Evolutionary conservation across 352 stramenopile species (phyloP), one percentile per base, ranked within the genome.

Genomic region (Globisporangium cystogenes): DNA sequence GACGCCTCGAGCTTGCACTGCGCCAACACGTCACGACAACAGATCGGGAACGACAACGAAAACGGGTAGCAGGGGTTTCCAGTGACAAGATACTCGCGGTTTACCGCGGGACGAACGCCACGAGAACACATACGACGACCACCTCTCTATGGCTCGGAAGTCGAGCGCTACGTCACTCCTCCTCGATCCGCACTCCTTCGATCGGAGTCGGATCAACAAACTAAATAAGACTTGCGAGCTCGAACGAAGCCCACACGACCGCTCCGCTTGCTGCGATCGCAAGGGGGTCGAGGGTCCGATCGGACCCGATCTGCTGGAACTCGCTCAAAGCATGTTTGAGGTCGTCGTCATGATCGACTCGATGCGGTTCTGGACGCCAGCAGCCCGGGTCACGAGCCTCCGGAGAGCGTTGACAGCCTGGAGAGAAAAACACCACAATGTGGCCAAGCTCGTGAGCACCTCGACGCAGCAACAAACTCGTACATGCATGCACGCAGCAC

Each of bases 291-390:
- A 41, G 18, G 29, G n/a, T n/a, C n/a, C n/a, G n/a, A n/a, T n/a
- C n/a, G n/a, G 8, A 10, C 15, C 14, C 23, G 24, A 4, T 12
- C 6, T 21, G 37, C 42, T 33, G 0, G 33, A 26, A 54, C 36
- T 65, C 62, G 33, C 33, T 39, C 18, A 48, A 18, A 47, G 41
- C 36, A 40, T 53, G n/a, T 57, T 40, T 61, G 65, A 62, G 16
- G 66, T 54, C 36, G 24, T 44, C 14, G 57, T 36, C 43, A 78
- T 68, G 29, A 89, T 58, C 24, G 42, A 27, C 18, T 74, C 64
- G 53, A 89, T 89, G 23, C 67, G 71, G 18, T 60, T 74, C 52
- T 89, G 77, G 43, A 82, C 68, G 29, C 46, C 47, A 44, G 62
- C 72, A 6, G 77, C 67, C 41, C 73, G 68, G 42, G 71, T 67